Base-by-base conservation (phyloP, 148 eudicot species). In the Spergularia marina region DNA sequence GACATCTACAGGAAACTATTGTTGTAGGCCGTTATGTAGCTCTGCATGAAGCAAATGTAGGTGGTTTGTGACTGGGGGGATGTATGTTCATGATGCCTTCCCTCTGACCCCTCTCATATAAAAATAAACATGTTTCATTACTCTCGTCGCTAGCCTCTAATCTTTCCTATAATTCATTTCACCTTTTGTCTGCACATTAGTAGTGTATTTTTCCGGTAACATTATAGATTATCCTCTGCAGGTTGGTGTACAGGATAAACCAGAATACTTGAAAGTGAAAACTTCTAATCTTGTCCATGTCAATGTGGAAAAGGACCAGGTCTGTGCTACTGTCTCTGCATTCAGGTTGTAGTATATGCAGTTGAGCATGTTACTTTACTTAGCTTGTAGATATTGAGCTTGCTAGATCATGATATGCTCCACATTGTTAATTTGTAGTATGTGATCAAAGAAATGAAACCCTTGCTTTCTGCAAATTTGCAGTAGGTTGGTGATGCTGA, bases 191-290 rank as follows among this genome's bases (percentile, higher is more conserved):
- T 44, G 7, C 10, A 44, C 1, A 40, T 18, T 40, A 20, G 54
- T n/a, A 20, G 10, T 20, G 23, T 47, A 44, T 63, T 71, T 40
- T 71, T 44, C 3, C 0, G 12, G 56, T 25, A 47, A 36, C 70
- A 47, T 23, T 34, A 71, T 44, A 51, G 36, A 14, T 47, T 52
- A 64, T 80, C 55, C 58, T 76, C 54, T 84, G 75, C 86, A 95
- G 99, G 94, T 95, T 80, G 99, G 99, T 62, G 79, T 90, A 77
- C 93, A 86, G 79, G 84, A 87, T 68, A 89, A 87, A 86, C 92
- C 89, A 72, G 83, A 79, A 77, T 93, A 90, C 78, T 56, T 91
- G 85, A 85, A 86, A 81, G 77, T 87, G 78, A 95, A 87, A 86
- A 83, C 89, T 63, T 78, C 86, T 53, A 95, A 86, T 83, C 88